Percentiles rank a stretch among this genome's conserved stretches.
These are phyloP conservation scores for Acer saccharum DNA, from an alignment of 345 rosid genomes.

Conservation along the genomic window DNA sequence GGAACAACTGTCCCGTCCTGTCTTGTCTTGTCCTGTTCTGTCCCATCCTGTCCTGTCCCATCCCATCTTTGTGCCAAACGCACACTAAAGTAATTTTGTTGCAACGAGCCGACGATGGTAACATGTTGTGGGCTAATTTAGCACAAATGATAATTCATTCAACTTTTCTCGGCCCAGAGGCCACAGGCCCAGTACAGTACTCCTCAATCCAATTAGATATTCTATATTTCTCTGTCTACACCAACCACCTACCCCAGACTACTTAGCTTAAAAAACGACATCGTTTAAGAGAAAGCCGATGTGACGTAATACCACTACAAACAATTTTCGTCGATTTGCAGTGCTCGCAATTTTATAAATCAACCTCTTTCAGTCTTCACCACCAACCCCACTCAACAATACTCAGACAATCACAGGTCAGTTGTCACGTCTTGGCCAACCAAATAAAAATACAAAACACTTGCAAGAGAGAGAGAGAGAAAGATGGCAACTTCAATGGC, in stretches of 20 bases:
- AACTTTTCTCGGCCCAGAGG: too few relatives aligned
- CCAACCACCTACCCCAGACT: neutral
- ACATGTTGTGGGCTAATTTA: neutral
- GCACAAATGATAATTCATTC: too few relatives aligned
- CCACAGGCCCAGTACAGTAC: too few relatives aligned
- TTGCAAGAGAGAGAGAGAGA: constrained; percentile 3
- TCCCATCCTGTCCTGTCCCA: too few relatives aligned
- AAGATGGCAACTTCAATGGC: constrained; percentile 57
- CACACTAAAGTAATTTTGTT: too few relatives aligned
- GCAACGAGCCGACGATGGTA: too few relatives aligned
- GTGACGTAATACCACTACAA: neutral
- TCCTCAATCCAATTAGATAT: too few relatives aligned
- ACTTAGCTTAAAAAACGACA: neutral
- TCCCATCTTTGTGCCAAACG: too few relatives aligned
- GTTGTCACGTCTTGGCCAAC: neutral
- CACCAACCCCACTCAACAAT: constrained; percentile 9
- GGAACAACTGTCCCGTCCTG: too few relatives aligned
- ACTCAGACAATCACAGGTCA: constrained; percentile 9
- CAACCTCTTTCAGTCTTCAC: neutral
- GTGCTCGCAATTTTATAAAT: neutral
- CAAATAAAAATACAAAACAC: neutral
- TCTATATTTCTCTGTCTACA: neutral
- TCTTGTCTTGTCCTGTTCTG: too few relatives aligned
- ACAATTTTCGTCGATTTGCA: neutral
- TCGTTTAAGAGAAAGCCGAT: neutral